Conservation (phyloP, 1,284 basidiomycete species). For the Naganishia albida region DNA sequence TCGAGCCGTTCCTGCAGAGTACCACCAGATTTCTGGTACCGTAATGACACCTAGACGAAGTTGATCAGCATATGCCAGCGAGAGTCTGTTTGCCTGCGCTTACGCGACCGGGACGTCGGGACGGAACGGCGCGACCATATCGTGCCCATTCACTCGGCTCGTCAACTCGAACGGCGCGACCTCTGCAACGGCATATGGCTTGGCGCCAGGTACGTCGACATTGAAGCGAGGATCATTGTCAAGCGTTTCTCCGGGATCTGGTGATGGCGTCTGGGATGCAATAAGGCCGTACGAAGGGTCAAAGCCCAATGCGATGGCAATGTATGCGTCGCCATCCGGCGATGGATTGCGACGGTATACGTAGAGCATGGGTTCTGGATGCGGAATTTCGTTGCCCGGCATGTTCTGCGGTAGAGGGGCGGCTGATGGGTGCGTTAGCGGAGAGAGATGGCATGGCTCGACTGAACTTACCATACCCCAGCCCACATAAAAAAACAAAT, state of each 20-base stretch:
- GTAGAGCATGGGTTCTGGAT: constrained; percentile 6
- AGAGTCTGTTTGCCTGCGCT: background rate
- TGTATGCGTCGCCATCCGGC: background rate
- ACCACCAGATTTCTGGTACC: constrained; percentile 9
- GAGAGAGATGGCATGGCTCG: too few relatives aligned
- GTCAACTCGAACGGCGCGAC: constrained; percentile 6
- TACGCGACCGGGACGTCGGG: constrained; percentile 21
- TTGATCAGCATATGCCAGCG: background rate
- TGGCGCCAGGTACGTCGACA: background rate
- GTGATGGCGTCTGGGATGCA: background rate
- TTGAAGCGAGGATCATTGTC: background rate
- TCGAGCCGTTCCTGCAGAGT: constrained; percentile 19
- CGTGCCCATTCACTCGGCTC: background rate
- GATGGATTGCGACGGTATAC: constrained; percentile 19
- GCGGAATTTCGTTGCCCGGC: background rate
- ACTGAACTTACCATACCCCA: constrained; percentile 1
- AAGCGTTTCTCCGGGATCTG: background rate
- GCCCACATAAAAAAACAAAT: constrained; percentile 45
- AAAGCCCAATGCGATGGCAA: background rate
- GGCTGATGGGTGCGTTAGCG: too few relatives aligned
- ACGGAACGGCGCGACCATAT: background rate
- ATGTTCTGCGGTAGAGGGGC: background rate
- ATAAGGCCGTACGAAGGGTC: background rate
- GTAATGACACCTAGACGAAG: constrained; percentile 5
- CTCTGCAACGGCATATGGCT: constrained; percentile 1